These are phyloP conservation scores for Cronartium quercuum DNA, from an alignment of 1,284 basidiomycete species.

Conservation along the genomic window DNA sequence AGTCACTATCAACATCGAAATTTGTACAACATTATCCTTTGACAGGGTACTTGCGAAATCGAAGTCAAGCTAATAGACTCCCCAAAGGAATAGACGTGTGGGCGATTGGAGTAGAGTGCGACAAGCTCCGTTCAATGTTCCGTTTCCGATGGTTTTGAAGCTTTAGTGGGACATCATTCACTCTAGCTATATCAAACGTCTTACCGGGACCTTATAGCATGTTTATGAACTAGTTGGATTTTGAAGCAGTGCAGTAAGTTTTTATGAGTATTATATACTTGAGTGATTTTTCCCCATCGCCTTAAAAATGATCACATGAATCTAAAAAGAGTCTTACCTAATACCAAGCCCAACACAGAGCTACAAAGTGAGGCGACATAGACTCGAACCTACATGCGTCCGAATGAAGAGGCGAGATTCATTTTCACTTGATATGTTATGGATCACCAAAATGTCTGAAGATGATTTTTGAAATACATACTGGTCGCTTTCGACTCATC, in stretches of 20 bases:
- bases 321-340: background rate
- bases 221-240: background rate
- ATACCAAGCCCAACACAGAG: background rate
- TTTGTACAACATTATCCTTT: background rate
- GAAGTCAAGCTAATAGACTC: background rate
- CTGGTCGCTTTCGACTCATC: background rate
- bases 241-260: no score
- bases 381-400: background rate
- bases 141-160: no score
- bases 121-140: no score
- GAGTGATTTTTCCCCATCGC: no score
- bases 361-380: background rate
- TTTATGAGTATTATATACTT: no score
- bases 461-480: background rate
- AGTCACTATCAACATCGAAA: background rate
- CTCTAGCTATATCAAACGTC: background rate
- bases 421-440: background rate
- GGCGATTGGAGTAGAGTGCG: no score
- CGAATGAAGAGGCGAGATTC: background rate
- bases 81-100: background rate
- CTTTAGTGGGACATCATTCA: no score
- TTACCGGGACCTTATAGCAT: background rate
- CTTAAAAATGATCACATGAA: background rate
- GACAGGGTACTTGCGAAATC: background rate
- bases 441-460: background rate